Evolutionary conservation across 345 rosid genomes (phyloP), one percentile per base, ranked within the genome.

Genomic region (Eucalyptus regnans): DNA sequence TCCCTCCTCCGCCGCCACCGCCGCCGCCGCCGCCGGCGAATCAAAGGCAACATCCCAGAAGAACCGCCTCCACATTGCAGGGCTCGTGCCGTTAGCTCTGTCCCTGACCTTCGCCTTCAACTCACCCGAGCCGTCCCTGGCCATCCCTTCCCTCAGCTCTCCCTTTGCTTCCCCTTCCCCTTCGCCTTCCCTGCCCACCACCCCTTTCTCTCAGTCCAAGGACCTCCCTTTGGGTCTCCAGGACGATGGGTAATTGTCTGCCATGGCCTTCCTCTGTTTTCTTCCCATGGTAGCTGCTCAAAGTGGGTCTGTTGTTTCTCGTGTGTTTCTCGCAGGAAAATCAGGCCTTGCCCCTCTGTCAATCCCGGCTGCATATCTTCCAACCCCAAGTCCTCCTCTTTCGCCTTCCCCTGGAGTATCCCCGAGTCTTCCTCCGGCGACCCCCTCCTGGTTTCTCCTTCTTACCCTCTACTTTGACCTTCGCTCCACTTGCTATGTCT

Each of bases 191-290:
- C 86, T 64, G 31, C 95, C 91, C 91, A 91, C 97, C 86, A 97
- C 99, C 84, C 99, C 99, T 60, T 97, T 97, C 90, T 94, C 99
- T 87, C 95, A 96, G 91, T 96, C 99, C 95, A 97, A 94, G 93
- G 93, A 94, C 92, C 90, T 94, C 79, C 94, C 93, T 51, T 66
- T 94, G 86, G 99, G 98, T 84, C 94, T 95, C 20, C 94, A 94
- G 91, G 90, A 96, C 88, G 97, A 95, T 89, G 97, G 99, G 99
- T 96, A 90, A 89, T 56, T 27, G 37, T 50, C 50, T 4, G 76
- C 79, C 68, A 3, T 33, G 20, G 37, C 43, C 66, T 62, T 33
- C 52, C 18, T 83, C 43, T 66, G 20, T 31, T 44, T 15, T 31
- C 50, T 1, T 23, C 50, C 14, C 8, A 17, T 10, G 29, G 3